Base-by-base conservation (phyloP, 2,329 filamentous ascomycete species). In the Talaromyces rugulosus region DNA sequence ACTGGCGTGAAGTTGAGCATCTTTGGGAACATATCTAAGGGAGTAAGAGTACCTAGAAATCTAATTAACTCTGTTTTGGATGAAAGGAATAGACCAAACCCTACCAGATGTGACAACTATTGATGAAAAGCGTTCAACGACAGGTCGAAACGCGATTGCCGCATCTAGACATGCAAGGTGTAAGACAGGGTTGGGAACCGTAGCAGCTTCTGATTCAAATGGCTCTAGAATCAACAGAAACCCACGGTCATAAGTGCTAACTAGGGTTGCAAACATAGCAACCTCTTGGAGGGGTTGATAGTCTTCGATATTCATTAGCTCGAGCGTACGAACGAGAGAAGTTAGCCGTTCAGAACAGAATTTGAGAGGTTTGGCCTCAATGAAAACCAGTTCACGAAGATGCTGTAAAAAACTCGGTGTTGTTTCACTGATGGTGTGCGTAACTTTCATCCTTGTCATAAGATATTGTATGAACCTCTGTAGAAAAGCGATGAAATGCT, bases 401-500 rank as follows among this genome's bases (percentile, higher is more conserved):
- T 99, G 94, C 16, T 90, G 86, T 8, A 99, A 82, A 74, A 99
- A 99, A 0, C 94, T 97, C 2, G 91, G 89, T 0, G 95, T 95
- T 0, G 94, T 99, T 76, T 99, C 95, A 7, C 95, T 97, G 66
- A 98, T 97, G 66, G 96, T 94, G 72, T 97, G 92, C 4, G 95
- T 87, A 14, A 98, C 93, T 81, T 96, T 98, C 95, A 99, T 98
- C 62, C 96, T 87, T 1, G 94, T 98, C 83, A 93, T 97, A 57
- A 99, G 83, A 71, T 99, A 99, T 75, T 99, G 96, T 67, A 99
- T 95, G 73, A 99, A 99, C 64, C 95, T 85, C 74, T 96, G 96
- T 62, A 99, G 78, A 74, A 99, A 99, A 0, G 92, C 87, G 14
- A 96, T 87, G 72, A 99, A 99, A 73, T 99, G 95, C 71, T 99